Conservation (phyloP, 2,329 filamentous ascomycete species). For the Sarocladium strictum region DNA sequence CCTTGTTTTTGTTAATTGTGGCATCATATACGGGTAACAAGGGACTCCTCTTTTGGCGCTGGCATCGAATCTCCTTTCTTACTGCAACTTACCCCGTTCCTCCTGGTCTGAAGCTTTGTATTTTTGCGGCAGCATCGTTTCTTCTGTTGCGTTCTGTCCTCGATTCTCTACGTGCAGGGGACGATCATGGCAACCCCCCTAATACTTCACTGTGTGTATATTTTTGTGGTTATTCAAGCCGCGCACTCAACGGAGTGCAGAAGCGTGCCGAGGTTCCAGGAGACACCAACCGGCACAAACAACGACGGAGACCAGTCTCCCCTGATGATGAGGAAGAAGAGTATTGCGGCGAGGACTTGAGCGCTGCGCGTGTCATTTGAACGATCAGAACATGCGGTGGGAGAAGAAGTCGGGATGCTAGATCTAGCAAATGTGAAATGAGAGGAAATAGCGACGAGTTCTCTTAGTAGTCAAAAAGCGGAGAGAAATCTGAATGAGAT, state of each 20-base stretch:
- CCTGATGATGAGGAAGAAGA: background rate
- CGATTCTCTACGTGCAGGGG: too few species aligned
- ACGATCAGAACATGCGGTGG: background rate
- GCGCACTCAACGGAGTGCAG: too few species aligned
- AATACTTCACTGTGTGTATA: constrained; percentile 3
- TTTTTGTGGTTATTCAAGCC: background rate
- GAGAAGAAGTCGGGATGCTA: background rate
- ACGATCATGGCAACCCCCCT: background rate
- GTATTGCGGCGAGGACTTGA: background rate
- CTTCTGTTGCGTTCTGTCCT: too few species aligned
- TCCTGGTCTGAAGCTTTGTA: background rate
- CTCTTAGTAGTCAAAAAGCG: background rate
- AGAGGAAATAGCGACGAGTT: background rate
- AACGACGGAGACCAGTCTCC: constrained; percentile 8
- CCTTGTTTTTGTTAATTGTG: background rate
- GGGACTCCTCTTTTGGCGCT: background rate
- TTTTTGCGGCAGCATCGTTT: background rate
- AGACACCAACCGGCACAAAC: background rate
- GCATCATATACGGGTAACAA: constrained; percentile 2
- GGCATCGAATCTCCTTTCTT: background rate
- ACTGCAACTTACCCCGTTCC: background rate
- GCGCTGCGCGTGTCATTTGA: background rate
- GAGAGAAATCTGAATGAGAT: constrained; percentile 5
- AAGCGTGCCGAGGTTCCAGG: too few species aligned
- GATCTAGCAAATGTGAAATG: background rate